These are phyloP conservation scores for Eucalyptus cladocalyx DNA, from an alignment of 345 rosid species.

Conservation along the genomic window DNA sequence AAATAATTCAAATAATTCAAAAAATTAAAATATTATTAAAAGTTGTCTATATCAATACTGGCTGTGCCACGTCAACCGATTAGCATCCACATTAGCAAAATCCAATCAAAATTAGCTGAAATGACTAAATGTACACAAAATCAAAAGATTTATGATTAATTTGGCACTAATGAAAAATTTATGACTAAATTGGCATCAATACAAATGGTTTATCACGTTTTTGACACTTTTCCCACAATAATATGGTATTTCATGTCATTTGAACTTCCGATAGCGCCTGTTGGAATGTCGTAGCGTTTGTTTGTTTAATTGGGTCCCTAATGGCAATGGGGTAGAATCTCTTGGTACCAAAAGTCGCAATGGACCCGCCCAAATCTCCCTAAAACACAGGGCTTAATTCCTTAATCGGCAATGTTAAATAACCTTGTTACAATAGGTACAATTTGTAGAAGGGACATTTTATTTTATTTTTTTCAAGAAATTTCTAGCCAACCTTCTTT, in stretches of 20 bases:
- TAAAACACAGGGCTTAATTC: not conserved
- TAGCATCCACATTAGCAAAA: too few species aligned
- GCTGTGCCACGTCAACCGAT: fast-evolving
- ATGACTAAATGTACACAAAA: too few species aligned
- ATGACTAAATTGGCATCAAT: too few species aligned
- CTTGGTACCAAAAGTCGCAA: not conserved
- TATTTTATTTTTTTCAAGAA: not conserved
- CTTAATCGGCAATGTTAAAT: not conserved
- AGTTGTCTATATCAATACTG: fast-evolving
- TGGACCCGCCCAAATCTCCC: not conserved
- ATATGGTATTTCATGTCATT: not conserved
- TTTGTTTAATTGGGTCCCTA: not conserved
- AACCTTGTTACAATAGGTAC: not conserved
- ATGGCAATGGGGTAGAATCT: not conserved
- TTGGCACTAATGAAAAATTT: too few species aligned
- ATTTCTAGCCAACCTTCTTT: not conserved
- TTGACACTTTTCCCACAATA: too few species aligned
- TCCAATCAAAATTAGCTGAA: fast-evolving
- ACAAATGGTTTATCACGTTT: too few species aligned
- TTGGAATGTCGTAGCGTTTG: not conserved
- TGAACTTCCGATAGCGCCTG: not conserved
- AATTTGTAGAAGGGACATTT: too few species aligned
- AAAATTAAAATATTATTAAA: too few species aligned
- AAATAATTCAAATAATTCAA: too few species aligned
- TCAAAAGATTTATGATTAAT: too few species aligned